phyloP scores from a whole-genome alignment of 208 protist genomes.

The Wallacemonas sp. region DNA sequence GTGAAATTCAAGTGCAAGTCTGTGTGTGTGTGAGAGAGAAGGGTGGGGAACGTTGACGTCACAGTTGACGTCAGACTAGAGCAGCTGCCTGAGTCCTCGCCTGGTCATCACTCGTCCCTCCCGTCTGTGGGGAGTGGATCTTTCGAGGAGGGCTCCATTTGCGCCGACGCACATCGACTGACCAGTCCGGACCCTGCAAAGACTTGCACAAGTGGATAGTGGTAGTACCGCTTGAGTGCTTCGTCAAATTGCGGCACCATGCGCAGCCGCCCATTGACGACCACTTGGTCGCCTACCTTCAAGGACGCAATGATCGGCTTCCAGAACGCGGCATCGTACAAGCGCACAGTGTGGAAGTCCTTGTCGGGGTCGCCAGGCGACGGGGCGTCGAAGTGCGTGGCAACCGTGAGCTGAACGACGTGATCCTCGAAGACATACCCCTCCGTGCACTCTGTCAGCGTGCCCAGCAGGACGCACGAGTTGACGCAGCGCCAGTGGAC shows the following conservation, averaged over 20 bases:
- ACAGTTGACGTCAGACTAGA: too few species aligned
- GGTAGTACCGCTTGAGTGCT: slow-evolving; percentile 79
- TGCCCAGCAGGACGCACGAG: slow-evolving; percentile 75
- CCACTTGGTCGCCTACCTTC: slow-evolving; percentile 44
- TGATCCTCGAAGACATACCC: slow-evolving; percentile 88
- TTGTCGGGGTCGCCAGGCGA: slow-evolving; percentile 82
- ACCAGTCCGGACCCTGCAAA: slow-evolving; percentile 56
- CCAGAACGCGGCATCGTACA: slow-evolving; percentile 65
- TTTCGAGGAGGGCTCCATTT: too few species aligned
- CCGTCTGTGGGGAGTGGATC: too few species aligned
- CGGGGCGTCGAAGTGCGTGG: slow-evolving; percentile 78
- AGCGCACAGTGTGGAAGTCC: slow-evolving; percentile 85
- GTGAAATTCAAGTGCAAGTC: too few species aligned
- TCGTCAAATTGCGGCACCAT: slow-evolving; percentile 88
- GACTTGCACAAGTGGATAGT: slow-evolving; percentile 88
- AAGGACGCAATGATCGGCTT: slow-evolving; percentile 38
- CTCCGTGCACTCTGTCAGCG: slow-evolving; percentile 72
- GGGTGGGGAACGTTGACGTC: too few species aligned
- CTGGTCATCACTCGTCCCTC: too few species aligned
- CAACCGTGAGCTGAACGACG: slow-evolving; percentile 83
- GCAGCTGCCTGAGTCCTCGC: too few species aligned
- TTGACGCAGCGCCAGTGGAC: slow-evolving; percentile 89
- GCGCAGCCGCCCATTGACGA: slow-evolving; percentile 76
- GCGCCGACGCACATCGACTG: slow-evolving; percentile 17
- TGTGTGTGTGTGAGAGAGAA: too few species aligned